Percentiles rank a stretch among this genome's conserved stretches.
These are phyloP conservation scores for Gymnopilus dilepis DNA, from an alignment of 768 basidiomycete species.

Conservation along the genomic window DNA sequence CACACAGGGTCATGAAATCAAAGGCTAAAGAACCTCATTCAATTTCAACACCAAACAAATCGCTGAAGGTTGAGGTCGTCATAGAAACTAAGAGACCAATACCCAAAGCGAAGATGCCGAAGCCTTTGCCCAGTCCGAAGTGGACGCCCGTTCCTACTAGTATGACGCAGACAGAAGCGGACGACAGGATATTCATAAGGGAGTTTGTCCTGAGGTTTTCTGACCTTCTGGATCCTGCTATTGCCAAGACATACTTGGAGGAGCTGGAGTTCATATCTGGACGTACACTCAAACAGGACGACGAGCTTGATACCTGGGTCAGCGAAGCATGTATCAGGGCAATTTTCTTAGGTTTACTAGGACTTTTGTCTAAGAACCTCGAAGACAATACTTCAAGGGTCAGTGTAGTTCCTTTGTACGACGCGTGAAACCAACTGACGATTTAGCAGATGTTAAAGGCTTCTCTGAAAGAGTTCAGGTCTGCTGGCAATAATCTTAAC, in stretches of 20 bases:
- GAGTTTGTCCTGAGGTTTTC: constrained; percentile 76
- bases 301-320: constrained; percentile 62
- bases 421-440: constrained; percentile 9
- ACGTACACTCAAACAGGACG: constrained; percentile 34
- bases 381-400: constrained; percentile 45
- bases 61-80: constrained; percentile 10
- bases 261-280: constrained; percentile 66
- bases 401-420: constrained; percentile 13
- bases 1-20: constrained; percentile 3
- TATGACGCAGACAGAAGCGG: constrained; percentile 51
- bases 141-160: constrained; percentile 58
- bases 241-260: constrained; percentile 54
- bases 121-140: constrained; percentile 47
- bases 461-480: constrained; percentile 57
- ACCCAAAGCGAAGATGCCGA: constrained; percentile 11
- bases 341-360: constrained; percentile 65
- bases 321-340: constrained; percentile 69
- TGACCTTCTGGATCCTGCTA: constrained; percentile 48
- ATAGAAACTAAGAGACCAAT: constrained; percentile 5
- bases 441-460: constrained; percentile 43
- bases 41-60: constrained; percentile 15
- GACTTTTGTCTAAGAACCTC: constrained; percentile 52
- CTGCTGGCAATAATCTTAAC: constrained; percentile 58
- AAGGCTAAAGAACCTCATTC: constrained; percentile 10
- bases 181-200: constrained; percentile 71